A percentile compares a stretch with the other conserved stretches of the same genome.
Conservation (phyloP, 768 basidiomycete species). For the Agaricus subrufescens region DNA sequence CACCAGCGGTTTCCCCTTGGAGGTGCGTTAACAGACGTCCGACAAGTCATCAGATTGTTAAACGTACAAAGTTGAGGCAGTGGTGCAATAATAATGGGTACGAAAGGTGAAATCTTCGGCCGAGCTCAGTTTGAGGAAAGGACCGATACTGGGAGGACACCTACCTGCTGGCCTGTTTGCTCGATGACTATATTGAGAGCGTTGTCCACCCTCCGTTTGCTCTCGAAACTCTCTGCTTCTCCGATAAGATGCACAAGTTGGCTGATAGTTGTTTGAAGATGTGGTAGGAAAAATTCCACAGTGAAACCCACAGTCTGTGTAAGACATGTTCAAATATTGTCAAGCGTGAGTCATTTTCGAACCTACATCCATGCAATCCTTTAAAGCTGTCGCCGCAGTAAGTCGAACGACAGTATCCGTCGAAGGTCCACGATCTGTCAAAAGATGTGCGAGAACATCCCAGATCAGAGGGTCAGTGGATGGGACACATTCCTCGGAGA, state of each 20-base stretch:
- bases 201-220: slow-evolving; percentile 66
- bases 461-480: slow-evolving; percentile 65
- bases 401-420: slow-evolving; percentile 84
- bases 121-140: not conserved
- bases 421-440: slow-evolving; percentile 63
- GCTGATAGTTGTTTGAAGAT: slow-evolving; percentile 53
- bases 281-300: slow-evolving; percentile 59
- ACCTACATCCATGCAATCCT: slow-evolving; percentile 83
- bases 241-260: slow-evolving; percentile 66
- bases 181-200: slow-evolving; percentile 70
- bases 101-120: slow-evolving; percentile 62
- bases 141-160: slow-evolving; percentile 3
- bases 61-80: slow-evolving; percentile 69
- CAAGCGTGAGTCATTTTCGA: not conserved
- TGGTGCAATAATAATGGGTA: slow-evolving; percentile 54
- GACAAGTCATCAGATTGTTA: not conserved
- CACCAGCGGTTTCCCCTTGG: slow-evolving; percentile 63
- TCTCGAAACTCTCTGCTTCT: slow-evolving; percentile 73
- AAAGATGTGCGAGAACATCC: slow-evolving; percentile 75
- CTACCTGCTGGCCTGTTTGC: slow-evolving; percentile 37
- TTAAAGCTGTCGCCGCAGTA: slow-evolving; percentile 74
- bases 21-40: not conserved
- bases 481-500: slow-evolving; percentile 59
- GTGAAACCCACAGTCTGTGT: slow-evolving; percentile 63
- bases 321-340: slow-evolving; percentile 9